Conservation (phyloP, 2,329 filamentous ascomycete species). For the Penicillium sp. region DNA sequence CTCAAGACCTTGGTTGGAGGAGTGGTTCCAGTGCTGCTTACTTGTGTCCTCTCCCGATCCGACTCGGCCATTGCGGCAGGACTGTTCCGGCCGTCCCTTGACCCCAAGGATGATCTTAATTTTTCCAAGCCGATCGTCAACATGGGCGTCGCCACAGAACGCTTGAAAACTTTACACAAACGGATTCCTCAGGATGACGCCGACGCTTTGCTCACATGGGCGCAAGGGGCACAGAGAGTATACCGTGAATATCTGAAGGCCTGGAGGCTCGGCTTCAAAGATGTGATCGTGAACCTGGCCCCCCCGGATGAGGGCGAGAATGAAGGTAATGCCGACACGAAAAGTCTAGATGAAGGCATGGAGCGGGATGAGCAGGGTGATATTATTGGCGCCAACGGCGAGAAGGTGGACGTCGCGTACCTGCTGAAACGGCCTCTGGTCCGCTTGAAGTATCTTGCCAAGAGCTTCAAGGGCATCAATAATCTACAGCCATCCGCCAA, state of each 20-base stretch:
- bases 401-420: constrained; percentile 90
- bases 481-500: constrained; percentile 42
- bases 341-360: constrained; percentile 49
- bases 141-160: constrained; percentile 87
- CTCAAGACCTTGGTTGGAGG: constrained; percentile 90
- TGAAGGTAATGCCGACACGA: constrained; percentile 38
- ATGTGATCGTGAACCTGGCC: constrained; percentile 87
- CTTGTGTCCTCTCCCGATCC: constrained; percentile 70
- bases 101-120: constrained; percentile 52
- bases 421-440: constrained; percentile 83
- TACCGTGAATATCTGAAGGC: constrained; percentile 81
- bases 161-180: constrained; percentile 72
- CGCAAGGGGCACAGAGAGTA: constrained; percentile 66
- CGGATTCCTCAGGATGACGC: constrained; percentile 70
- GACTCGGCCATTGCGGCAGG: constrained; percentile 59
- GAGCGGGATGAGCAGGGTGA: constrained; percentile 56
- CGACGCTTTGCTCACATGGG: constrained; percentile 71
- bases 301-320: constrained; percentile 62
- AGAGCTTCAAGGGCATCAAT: constrained; percentile 64
- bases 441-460: constrained; percentile 78
- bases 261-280: constrained; percentile 91
- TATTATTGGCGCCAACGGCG: constrained; percentile 65
- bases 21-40: constrained; percentile 85
- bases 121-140: constrained; percentile 83
- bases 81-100: constrained; percentile 57